A percentile compares a stretch with the other conserved stretches of the same genome.
phyloP scores from a whole-genome alignment of 2,329 filamentous ascomycete genomes.

The Hymenoscyphus occultus region DNA sequence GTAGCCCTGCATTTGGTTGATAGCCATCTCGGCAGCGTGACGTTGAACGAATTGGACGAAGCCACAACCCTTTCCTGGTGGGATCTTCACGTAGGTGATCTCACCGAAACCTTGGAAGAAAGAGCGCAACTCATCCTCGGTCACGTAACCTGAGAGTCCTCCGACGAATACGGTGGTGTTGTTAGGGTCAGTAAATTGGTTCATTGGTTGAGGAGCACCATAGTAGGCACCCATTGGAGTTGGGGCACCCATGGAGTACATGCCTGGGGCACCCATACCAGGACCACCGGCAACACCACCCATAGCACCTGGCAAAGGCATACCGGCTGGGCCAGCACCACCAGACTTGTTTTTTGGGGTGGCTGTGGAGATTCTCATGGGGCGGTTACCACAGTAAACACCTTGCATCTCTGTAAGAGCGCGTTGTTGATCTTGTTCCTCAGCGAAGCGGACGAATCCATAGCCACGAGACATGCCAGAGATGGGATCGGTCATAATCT shows the following conservation, averaged over 20 bases:
- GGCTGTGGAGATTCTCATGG: conserved; percentile 97
- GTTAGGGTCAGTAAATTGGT: conserved; percentile 99
- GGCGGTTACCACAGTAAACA: conserved; percentile 96
- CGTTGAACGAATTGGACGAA: conserved; percentile 99
- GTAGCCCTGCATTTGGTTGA: conserved; percentile 99
- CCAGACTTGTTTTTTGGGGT: conserved; percentile 86
- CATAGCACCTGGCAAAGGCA: conserved; percentile 49
- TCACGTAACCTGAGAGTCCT: conserved; percentile 94
- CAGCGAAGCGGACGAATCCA: conserved; percentile 95
- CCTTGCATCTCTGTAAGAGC: conserved; percentile 98
- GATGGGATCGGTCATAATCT: conserved; percentile 99
- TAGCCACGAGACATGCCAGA: conserved; percentile 97
- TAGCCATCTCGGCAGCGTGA: conserved; percentile 98
- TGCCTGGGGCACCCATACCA: conserved; percentile 41
- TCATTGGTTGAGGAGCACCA: conserved; percentile 79
- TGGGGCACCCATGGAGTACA: conserved; percentile 63
- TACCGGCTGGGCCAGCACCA: conserved; percentile 50
- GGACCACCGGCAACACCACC: conserved; percentile 47
- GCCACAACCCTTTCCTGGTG: conserved; percentile 96
- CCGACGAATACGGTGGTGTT: conserved; percentile 99
- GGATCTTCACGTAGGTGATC: conserved; percentile 99
- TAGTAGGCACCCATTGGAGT: conserved; percentile 63
- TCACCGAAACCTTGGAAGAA: conserved; percentile 99
- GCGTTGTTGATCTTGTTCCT: conserved; percentile 93
- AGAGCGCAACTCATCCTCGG: conserved; percentile 97